Base-by-base conservation (phyloP, 208 protist genomes). In the Leptomonas pyrrhocoris region DNA sequence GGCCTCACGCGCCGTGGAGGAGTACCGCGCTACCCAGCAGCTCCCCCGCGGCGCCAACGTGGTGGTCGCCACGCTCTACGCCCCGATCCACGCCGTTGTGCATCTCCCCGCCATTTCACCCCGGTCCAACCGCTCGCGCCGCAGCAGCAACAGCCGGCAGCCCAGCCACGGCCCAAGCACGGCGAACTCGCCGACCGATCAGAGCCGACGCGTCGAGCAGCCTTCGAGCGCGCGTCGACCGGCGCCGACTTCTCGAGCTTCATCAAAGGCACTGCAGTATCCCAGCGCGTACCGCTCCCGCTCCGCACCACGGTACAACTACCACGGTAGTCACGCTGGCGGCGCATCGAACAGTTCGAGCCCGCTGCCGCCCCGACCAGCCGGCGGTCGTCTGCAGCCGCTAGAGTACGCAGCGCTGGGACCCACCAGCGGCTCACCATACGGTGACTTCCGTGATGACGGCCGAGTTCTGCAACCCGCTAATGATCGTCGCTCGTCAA, bases 21-120 rank as follows among this genome's bases (percentile, higher is more conserved):
- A 62, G 38, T 79, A 79, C 60, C 43, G 34, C 43, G 16, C 49
- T 3, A 65, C 58, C 12, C 58, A 68, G 60, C 38, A 45, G 46
- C 53, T 66, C 0, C 28, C 48, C 2, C 51, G 38, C 27, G 56
- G 54, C 9, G 18, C 50, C n/a, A 61, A 61, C 27, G 28, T 53
- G 2, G 42, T 70, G 2, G 27, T 51, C 7, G 50, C 64, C 13
- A 53, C 23, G n/a, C 46, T 67, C 34, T 55, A 57, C 36, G 57
- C 42, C 6, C 61, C 48, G 0, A n/a, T 25, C 1, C 51, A 42
- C 43, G 38, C 9, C 4, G 54, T 54, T 19, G 19, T 54, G 28
- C n/a, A 49, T 25, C 50, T 77, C 31, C 43, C 66, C 11, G 5
- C 66, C 53, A 63, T 69, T 45, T 50, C 36, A n/a, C 58, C 66